Conservation (phyloP, 2,329 filamentous ascomycete species). For the Fusarium haematococcum region DNA sequence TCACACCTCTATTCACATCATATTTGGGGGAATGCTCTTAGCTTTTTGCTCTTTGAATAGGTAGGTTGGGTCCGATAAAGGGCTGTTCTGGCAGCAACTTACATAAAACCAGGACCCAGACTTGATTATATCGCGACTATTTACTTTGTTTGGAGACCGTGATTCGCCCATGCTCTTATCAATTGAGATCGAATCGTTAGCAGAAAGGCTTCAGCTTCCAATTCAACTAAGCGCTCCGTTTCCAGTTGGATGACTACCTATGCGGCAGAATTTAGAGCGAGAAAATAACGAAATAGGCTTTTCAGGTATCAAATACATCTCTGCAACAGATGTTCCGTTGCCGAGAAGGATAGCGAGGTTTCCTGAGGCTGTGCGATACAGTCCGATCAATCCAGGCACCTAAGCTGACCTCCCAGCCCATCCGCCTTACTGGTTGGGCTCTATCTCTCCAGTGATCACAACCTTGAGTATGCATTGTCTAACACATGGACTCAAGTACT, state of each 20-base stretch:
- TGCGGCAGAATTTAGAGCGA: too few relatives aligned
- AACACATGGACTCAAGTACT: neutral
- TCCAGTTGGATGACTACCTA: too few relatives aligned
- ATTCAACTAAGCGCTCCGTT: neutral
- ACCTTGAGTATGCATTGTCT: neutral
- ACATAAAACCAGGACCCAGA: neutral
- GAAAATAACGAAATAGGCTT: too few relatives aligned
- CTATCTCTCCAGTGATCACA: too few relatives aligned
- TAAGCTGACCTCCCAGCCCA: too few relatives aligned
- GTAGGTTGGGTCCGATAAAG: neutral
- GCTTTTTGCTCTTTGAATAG: neutral
- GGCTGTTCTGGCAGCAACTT: neutral
- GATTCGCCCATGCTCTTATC: neutral
- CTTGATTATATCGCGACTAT: neutral
- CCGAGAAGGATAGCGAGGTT: too few relatives aligned
- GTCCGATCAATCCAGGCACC: too few relatives aligned
- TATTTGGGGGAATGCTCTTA: neutral
- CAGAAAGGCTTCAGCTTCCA: neutral
- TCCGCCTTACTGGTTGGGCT: too few relatives aligned
- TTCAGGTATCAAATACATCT: too few relatives aligned
- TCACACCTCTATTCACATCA: neutral
- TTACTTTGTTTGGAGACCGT: neutral
- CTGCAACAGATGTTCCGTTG: too few relatives aligned
- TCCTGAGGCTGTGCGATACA: too few relatives aligned
- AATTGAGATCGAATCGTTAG: neutral